These are phyloP conservation scores for Sphaerulina populicola DNA, from an alignment of 2,329 filamentous ascomycete species.

Conservation along the genomic window DNA sequence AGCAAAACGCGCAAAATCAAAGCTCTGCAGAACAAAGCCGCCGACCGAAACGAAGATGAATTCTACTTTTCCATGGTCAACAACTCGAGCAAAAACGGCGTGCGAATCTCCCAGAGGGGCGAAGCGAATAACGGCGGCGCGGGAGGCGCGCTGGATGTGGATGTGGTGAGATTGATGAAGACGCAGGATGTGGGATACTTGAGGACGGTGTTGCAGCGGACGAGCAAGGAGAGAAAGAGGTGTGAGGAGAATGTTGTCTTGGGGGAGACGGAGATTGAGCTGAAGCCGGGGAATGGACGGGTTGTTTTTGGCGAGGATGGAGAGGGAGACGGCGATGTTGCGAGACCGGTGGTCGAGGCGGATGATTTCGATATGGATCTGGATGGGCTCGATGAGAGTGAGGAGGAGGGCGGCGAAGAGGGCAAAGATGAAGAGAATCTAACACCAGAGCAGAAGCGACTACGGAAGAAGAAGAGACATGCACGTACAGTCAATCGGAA, in stretches of 20 bases:
- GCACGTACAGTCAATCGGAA: constrained; percentile 42
- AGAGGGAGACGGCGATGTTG: constrained; percentile 13
- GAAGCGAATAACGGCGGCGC: constrained; percentile 31
- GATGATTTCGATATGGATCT: constrained; percentile 20
- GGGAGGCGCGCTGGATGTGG: constrained; percentile 41
- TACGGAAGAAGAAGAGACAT: constrained; percentile 46
- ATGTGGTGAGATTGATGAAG: constrained; percentile 56
- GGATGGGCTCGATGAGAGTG: constrained; percentile 18
- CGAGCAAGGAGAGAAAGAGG: constrained; percentile 47
- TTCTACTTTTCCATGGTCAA: constrained; percentile 59
- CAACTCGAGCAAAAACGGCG: constrained; percentile 41
- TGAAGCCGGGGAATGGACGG: constrained; percentile 31
- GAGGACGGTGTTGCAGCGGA: constrained; percentile 49
- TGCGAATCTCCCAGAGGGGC: constrained; percentile 40
- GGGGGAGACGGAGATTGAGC: constrained; percentile 37
- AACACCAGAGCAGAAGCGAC: constrained; percentile 36
- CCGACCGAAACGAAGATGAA: constrained; percentile 57
- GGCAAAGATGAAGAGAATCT: constrained; percentile 26
- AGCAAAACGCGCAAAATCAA: constrained; percentile 53
- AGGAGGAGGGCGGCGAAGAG: constrained; percentile 23
- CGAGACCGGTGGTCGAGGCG: constrained; percentile 1
- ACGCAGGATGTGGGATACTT: constrained; percentile 58
- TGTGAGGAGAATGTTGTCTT: constrained; percentile 34
- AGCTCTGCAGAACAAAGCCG: constrained; percentile 51
- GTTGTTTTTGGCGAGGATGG: constrained; percentile 35